A percentile compares a stretch with the other conserved stretches of the same genome.
Evolutionary conservation across 176 grass and related monocot species (phyloP).

Genomic region (Oryza meridionalis): DNA sequence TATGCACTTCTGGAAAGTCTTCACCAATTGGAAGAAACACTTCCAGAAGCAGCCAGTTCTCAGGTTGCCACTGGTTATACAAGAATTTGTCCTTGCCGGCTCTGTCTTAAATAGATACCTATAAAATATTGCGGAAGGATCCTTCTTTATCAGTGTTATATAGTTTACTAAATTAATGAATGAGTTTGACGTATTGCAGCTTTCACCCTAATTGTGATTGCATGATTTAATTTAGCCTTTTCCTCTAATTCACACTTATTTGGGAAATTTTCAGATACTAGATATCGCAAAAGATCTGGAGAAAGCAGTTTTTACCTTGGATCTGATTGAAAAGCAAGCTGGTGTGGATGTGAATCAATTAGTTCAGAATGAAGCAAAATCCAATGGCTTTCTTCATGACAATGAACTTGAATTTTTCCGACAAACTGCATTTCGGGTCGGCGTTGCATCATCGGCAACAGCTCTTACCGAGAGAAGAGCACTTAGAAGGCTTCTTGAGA

Average conservation of each 20-base stretch:
- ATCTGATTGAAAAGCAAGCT: conserved; percentile 63
- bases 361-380: conserved; percentile 56
- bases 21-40: conserved; percentile 62
- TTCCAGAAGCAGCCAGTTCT: conserved; percentile 53
- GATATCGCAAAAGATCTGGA: conserved; percentile 60
- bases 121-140: conserved; percentile 7
- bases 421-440: conserved; percentile 53
- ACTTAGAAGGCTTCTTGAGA: conserved; percentile 72
- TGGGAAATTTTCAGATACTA: conserved; percentile 55
- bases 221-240: conserved; percentile 23
- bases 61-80: conserved; percentile 51
- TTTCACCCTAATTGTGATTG: neutral
- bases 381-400: conserved; percentile 47
- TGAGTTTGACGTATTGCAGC: neutral
- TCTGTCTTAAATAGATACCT: neutral
- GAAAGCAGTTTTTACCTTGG: conserved; percentile 58
- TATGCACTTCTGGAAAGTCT: conserved; percentile 72
- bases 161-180: neutral
- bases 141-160: neutral
- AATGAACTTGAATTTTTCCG: conserved; percentile 70
- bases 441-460: conserved; percentile 56
- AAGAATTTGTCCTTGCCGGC: conserved; percentile 4
- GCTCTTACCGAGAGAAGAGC: conserved; percentile 80
- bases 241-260: conserved; percentile 5
- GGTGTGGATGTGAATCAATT: conserved; percentile 61